Base-by-base conservation (phyloP, 1,284 basidiomycete genomes). In the Austroboletus novae-zelandiae region DNA sequence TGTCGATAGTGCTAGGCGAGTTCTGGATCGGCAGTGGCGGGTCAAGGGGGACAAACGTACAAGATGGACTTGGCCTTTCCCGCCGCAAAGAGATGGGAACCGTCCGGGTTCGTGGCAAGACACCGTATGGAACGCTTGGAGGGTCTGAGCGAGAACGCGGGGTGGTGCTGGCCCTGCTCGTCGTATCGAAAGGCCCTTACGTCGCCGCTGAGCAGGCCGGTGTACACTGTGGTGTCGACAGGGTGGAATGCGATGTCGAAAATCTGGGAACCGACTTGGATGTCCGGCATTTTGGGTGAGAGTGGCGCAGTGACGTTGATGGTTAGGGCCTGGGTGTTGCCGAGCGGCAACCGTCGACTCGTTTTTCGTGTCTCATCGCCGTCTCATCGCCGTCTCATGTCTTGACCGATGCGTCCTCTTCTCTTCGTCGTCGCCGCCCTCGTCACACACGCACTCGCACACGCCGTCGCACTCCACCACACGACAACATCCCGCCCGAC, bases 211-310 rank as follows among this genome's bases (percentile, higher is more conserved):
- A 98, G 76, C 3, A 96, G 80, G 1, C 84, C 90, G 0, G 86
- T 77, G 65, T 89, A 94, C 9, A 95, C 80, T 17, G 84, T 75
- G 0, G 83, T 70, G 35, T 79, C 66, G 1, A 72, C 74, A 0
- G 94, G 94, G 61, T 95, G 91, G 65, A 97, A 97, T 1, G 77
- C 80, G 41, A 97, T 75, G 72, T 97, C 94, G 67, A 97, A 95
- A 34, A 94, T 84, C 69, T 97, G 89, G 20, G 83, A 80, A 45
- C 82, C 83, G 39, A 87, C 77, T 27, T 76, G 72, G 46, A 91
- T 83, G 70, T 89, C 84, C 45, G 88, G 82, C 88, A 89, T 39
- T 8, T n/a, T 31, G 9, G 31, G 31, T 32, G 10, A 14, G 31
- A 10, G 31, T 6, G 31, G 14, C 9, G 14, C 31, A 10, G 31